A percentile compares a stretch with the other conserved stretches of the same genome.
phyloP scores from a whole-genome alignment of 257 asterid genomes.

The Datura wrightii region DNA sequence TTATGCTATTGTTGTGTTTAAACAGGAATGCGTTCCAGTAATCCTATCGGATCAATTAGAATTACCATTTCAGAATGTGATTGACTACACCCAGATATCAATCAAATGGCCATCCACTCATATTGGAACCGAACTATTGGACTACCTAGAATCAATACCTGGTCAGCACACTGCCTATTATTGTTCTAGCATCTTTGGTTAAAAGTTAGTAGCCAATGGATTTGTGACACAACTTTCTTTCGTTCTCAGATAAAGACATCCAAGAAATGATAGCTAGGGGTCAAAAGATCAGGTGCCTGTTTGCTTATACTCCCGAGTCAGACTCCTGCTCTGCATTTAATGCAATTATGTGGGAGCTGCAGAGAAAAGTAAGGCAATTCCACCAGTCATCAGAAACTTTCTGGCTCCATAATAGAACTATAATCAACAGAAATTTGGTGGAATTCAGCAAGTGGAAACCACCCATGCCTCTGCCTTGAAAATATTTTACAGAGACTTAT shows the following conservation, averaged over 20 bases:
- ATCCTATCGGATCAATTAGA: constrained; percentile 89
- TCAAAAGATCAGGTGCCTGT: constrained; percentile 75
- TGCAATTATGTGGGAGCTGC: constrained; percentile 86
- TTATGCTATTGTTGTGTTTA: constrained; percentile 37
- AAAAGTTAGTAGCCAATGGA: not conserved
- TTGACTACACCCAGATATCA: constrained; percentile 79
- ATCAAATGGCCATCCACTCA: constrained; percentile 91
- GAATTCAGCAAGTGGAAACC: constrained; percentile 82
- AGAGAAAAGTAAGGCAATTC: constrained; percentile 86
- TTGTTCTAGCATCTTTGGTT: constrained; percentile 8
- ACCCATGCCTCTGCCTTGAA: constrained; percentile 81
- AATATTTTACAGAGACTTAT: not conserved
- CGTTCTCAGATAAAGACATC: constrained; percentile 61
- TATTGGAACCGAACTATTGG: constrained; percentile 72
- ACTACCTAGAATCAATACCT: constrained; percentile 85
- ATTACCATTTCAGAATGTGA: constrained; percentile 79
- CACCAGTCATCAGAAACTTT: constrained; percentile 91
- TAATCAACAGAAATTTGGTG: constrained; percentile 69
- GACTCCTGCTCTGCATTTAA: constrained; percentile 84
- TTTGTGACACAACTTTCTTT: constrained; percentile 23
- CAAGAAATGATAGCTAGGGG: constrained; percentile 85
- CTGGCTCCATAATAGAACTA: constrained; percentile 88
- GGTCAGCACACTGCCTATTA: constrained; percentile 49
- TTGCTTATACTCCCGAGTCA: constrained; percentile 75
- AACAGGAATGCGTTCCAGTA: constrained; percentile 96